phyloP scores from a whole-genome alignment of 139 green algal species.

The Zygnema circumcarinatum region DNA sequence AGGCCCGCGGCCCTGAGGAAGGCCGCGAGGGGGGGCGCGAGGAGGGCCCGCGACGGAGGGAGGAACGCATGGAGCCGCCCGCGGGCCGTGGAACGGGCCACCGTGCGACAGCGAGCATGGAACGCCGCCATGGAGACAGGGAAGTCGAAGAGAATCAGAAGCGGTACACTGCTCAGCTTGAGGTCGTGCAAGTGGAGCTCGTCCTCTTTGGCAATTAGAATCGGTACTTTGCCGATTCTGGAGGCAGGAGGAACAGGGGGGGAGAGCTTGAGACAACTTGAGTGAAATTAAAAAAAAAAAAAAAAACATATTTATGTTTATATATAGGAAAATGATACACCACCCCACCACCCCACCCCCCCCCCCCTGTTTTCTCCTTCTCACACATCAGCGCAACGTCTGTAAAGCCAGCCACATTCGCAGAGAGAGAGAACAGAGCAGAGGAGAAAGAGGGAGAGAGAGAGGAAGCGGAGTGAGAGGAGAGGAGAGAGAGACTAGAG shows the following conservation, averaged over 20 bases:
- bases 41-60: neutral
- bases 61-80: neutral
- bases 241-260: no score
- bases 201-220: neutral
- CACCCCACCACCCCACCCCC: no score
- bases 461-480: no score
- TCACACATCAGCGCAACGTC: no score
- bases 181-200: neutral
- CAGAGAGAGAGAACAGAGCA: no score
- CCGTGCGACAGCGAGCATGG: neutral
- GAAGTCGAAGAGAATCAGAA: constrained; percentile 13
- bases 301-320: constrained; percentile 15
- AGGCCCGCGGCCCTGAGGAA: neutral
- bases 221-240: constrained; percentile 5
- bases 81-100: neutral
- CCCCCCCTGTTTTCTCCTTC: no score
- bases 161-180: neutral
- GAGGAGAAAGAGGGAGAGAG: no score
- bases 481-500: no score
- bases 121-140: neutral
- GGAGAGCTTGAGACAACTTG: no score
- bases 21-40: neutral
- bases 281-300: constrained; percentile 26
- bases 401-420: no score
- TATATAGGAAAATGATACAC: constrained; percentile 10